Evolutionary conservation across 768 basidiomycete genomes (phyloP), one percentile per base, ranked within the genome.

Genomic region (Pleurotus djamor): DNA sequence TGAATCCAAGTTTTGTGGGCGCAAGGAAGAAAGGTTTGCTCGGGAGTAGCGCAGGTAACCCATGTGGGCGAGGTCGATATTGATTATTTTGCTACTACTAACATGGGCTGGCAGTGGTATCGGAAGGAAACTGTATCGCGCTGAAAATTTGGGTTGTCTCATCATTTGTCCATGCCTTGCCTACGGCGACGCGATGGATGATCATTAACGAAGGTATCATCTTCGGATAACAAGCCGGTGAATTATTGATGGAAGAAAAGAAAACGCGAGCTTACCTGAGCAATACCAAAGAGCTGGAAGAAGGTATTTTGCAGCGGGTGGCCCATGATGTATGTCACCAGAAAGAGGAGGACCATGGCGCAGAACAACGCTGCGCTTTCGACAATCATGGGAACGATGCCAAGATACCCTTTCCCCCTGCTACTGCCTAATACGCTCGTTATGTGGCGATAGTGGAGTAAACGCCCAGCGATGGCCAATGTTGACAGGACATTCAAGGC

Each of bases 121-220:
- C 48, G 17, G 50, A 34, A 32, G 50, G 35, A 47, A 47, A 12
- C 14, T 47, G 7, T 12, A 47, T 47, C 7, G 45, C 17, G 21
- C 35, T 54, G 10, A 54, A n/a, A 6, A 54, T 16, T 36, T 52
- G 21, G 17, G 50, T 54, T 5, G 43, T 16, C 12, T 12, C 6
- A 6, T 58, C 14, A 17, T 58, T 57, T 17, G 55, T 67, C 73
- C 74, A 66, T 10, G 68, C 68, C 7, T 61, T 55, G 5, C 75
- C 76, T 48, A 57, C 64, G 0, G 69, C 71, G 32, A 78, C 72
- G 3, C 76, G 71, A 16, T 72, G 63, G 60, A 76, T 69, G 62
- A 78, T 76, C 49, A 73, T 59, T 13, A 72, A 32, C 21, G 74
- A 69, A 0, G 70, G 69, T 56, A 78, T 72, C 28, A 65, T 67